Evolutionary conservation across 129 eudicot species (phyloP).

Genomic region (Lonicera japonica): DNA sequence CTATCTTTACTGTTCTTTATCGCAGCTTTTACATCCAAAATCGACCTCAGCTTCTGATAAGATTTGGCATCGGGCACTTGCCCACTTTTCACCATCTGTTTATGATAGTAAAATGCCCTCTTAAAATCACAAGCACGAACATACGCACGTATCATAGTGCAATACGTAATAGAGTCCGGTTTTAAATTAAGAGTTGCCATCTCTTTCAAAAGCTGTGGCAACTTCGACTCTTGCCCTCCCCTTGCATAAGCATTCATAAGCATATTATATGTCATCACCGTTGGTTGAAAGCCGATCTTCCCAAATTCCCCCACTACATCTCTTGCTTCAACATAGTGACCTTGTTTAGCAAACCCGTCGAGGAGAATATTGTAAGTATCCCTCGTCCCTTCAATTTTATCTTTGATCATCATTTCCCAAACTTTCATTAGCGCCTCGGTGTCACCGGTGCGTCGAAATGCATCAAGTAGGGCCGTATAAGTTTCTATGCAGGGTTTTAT

Average conservation of each 20-base stretch:
- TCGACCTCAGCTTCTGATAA: constrained; percentile 66
- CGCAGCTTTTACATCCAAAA: constrained; percentile 83
- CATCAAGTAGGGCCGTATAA: constrained; percentile 80
- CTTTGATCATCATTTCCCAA: constrained; percentile 85
- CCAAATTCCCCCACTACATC: constrained; percentile 81
- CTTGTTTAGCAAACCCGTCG: constrained; percentile 94
- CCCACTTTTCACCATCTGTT: constrained; percentile 89
- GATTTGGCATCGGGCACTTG: constrained; percentile 82
- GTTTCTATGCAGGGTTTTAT: constrained; percentile 76
- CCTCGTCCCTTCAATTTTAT: constrained; percentile 76
- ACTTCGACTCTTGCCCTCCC: constrained; percentile 68
- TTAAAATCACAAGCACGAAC: constrained; percentile 81
- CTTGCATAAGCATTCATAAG: constrained; percentile 86
- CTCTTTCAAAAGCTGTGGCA: constrained; percentile 79
- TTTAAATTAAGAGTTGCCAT: constrained; percentile 66
- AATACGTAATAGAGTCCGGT: constrained; percentile 86
- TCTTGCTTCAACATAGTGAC: constrained; percentile 70
- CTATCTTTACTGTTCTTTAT: constrained; percentile 77
- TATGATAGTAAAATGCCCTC: constrained; percentile 86
- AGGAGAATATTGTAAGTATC: constrained; percentile 78
- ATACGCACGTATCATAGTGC: constrained; percentile 85
- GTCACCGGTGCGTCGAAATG: constrained; percentile 86
- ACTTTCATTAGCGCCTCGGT: constrained; percentile 53
- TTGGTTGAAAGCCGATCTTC: constrained; percentile 68
- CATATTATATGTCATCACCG: constrained; percentile 92